These are phyloP conservation scores for Apiospora hydei DNA, from an alignment of 2,329 filamentous ascomycete genomes.

Conservation along the genomic window DNA sequence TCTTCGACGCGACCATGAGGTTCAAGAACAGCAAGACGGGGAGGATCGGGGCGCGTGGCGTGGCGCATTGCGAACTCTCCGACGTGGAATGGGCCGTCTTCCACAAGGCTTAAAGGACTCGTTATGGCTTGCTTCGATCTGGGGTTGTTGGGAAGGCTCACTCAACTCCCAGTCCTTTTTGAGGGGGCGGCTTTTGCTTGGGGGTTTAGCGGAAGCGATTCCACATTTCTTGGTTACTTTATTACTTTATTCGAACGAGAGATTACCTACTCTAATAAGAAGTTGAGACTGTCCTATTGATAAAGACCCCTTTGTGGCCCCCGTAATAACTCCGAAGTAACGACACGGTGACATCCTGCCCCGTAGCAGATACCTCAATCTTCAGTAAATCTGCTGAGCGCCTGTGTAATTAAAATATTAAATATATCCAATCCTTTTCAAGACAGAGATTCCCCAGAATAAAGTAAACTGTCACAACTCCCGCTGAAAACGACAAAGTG, in stretches of 20 bases:
- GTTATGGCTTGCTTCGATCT: not conserved
- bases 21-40: not conserved
- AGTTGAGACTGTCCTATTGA: not conserved
- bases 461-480: not conserved
- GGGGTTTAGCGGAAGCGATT: not conserved
- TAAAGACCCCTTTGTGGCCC: not conserved
- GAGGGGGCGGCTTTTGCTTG: not conserved
- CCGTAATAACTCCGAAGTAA: not conserved
- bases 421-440: not conserved
- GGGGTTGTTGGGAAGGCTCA: not conserved
- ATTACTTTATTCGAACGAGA: not conserved
- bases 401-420: not conserved
- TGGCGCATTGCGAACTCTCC: not conserved
- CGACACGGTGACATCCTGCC: not conserved
- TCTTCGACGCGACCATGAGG: slow-evolving; percentile 1
- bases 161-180: not conserved
- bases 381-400: not conserved
- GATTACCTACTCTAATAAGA: too few species aligned
- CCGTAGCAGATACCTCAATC: not conserved
- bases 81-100: not conserved
- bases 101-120: not conserved
- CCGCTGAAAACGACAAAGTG: not conserved
- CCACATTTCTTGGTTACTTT: too few species aligned
- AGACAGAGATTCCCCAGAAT: too few species aligned
- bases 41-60: not conserved